Evolutionary conservation across 805 yeast species (phyloP).

Genomic region (Yamadazyma takamatsuzukensis): DNA sequence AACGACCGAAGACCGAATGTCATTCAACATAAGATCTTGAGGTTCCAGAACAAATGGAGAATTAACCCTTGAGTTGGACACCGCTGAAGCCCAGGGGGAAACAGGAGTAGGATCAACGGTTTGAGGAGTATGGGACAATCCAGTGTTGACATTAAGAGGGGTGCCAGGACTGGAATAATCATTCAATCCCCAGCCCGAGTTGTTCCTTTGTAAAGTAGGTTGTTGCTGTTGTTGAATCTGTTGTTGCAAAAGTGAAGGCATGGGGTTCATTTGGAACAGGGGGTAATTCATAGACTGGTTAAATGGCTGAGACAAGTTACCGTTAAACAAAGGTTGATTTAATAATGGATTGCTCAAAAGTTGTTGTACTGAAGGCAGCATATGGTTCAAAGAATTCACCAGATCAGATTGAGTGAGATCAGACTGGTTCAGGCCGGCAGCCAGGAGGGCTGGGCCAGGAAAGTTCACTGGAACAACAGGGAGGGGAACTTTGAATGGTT

Average conservation of each 20-base stretch:
- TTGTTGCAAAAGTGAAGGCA: constrained; percentile 36
- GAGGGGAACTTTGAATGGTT: constrained; percentile 62
- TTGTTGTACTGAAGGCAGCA: not conserved
- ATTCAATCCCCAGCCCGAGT: constrained; percentile 41
- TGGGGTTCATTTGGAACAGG: constrained; percentile 12
- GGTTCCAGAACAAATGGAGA: constrained; percentile 36
- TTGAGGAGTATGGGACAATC: constrained; percentile 2
- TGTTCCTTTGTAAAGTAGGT: constrained; percentile 29
- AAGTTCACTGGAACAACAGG: constrained; percentile 24
- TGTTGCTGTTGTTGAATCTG: constrained; percentile 27
- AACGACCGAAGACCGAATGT: constrained; percentile 38
- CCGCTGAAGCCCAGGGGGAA: constrained; percentile 38
- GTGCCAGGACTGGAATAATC: constrained; percentile 11
- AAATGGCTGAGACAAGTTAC: constrained; percentile 5
- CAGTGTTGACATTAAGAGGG: constrained; percentile 7
- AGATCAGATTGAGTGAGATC: not conserved
- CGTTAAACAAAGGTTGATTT: constrained; percentile 1
- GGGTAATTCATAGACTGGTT: constrained; percentile 4
- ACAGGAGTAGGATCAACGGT: constrained; percentile 29
- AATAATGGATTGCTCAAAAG: not conserved
- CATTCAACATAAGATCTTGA: constrained; percentile 31
- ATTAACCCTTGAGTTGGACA: constrained; percentile 31
- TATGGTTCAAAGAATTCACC: not conserved
- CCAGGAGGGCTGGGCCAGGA: not conserved
- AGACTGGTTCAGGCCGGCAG: not conserved